These are phyloP conservation scores for Wallemia mellicola DNA, from an alignment of 1,284 basidiomycete genomes.

Conservation along the genomic window DNA sequence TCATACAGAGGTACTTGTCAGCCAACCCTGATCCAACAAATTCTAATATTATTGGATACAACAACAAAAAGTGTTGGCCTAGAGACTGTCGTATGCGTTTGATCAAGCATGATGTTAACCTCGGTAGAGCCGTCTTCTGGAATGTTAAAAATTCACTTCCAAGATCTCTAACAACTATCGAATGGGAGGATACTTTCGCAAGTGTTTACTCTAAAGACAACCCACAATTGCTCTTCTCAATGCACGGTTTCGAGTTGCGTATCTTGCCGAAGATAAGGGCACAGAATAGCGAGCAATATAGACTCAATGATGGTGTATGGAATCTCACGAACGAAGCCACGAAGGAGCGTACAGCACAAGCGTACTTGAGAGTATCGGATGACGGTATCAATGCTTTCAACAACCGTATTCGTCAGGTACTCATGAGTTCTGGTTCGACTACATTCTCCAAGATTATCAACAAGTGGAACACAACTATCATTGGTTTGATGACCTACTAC, in stretches of 20 bases:
- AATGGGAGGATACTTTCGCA: conserved; percentile 69
- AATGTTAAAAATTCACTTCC: conserved; percentile 95
- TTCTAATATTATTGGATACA: conserved; percentile 95
- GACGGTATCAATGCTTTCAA: conserved; percentile 89
- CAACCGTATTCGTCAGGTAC: conserved; percentile 78
- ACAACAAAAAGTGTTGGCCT: conserved; percentile 98
- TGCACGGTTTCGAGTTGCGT: conserved; percentile 92
- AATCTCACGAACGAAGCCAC: conserved; percentile 83
- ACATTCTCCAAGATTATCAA: conserved; percentile 99
- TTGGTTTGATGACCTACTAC: conserved; percentile 91
- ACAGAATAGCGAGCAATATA: conserved; percentile 83
- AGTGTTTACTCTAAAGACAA: conserved; percentile 95
- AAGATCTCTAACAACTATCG: conserved; percentile 84
- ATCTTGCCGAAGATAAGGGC: conserved; percentile 87
- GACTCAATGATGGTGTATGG: conserved; percentile 89
- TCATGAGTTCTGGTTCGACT: conserved; percentile 96
- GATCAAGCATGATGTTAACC: conserved; percentile 97
- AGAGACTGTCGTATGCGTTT: conserved; percentile 95
- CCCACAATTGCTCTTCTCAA: conserved; percentile 88
- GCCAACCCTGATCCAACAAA: conserved; percentile 96
- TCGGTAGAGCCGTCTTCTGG: conserved; percentile 96
- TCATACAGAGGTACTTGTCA: conserved; percentile 73
- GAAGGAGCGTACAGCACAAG: conserved; percentile 90
- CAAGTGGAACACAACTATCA: conserved; percentile 36
- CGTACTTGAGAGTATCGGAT: conserved; percentile 87